These are phyloP conservation scores for Globisporangium middletonii DNA, from an alignment of 352 stramenopile genomes.

Conservation along the genomic window DNA sequence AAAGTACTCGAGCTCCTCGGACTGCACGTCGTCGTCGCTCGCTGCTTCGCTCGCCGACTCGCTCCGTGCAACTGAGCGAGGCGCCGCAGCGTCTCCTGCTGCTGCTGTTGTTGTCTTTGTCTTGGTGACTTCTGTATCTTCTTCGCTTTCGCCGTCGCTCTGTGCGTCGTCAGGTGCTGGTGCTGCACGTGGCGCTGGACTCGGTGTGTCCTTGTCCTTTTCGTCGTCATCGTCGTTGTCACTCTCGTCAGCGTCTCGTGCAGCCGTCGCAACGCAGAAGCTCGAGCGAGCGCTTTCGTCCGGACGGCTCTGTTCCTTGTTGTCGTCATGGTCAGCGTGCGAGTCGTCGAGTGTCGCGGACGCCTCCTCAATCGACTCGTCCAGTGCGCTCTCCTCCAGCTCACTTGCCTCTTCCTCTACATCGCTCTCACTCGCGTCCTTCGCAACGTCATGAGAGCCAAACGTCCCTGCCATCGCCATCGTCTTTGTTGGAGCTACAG, in stretches of 20 bases:
- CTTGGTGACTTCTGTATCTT: neutral
- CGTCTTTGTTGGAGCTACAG: neutral
- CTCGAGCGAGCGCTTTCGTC: neutral
- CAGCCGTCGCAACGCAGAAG: neutral
- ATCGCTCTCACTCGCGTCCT: conserved; percentile 4
- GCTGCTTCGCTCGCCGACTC: conserved; percentile 40
- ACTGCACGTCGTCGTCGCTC: conserved; percentile 63
- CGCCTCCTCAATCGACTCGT: conserved; percentile 32
- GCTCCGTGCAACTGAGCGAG: conserved; percentile 29
- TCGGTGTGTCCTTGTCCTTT: neutral
- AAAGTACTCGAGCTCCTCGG: conserved; percentile 81
- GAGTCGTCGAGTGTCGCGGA: conserved; percentile 25
- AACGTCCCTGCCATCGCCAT: neutral
- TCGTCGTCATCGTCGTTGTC: neutral
- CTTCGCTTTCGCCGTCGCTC: neutral
- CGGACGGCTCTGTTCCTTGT: conserved; percentile 3
- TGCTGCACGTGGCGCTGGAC: too few species aligned
- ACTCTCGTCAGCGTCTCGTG: neutral
- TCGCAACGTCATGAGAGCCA: neutral
- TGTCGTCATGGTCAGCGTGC: neutral
- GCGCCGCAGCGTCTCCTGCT: conserved; percentile 31
- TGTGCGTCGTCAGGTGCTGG: neutral
- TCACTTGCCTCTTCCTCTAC: conserved; percentile 18
- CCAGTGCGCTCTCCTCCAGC: conserved; percentile 33
- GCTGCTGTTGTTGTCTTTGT: neutral